These are phyloP conservation scores for Salix brachista DNA, from an alignment of 345 rosid species.

Conservation along the genomic window DNA sequence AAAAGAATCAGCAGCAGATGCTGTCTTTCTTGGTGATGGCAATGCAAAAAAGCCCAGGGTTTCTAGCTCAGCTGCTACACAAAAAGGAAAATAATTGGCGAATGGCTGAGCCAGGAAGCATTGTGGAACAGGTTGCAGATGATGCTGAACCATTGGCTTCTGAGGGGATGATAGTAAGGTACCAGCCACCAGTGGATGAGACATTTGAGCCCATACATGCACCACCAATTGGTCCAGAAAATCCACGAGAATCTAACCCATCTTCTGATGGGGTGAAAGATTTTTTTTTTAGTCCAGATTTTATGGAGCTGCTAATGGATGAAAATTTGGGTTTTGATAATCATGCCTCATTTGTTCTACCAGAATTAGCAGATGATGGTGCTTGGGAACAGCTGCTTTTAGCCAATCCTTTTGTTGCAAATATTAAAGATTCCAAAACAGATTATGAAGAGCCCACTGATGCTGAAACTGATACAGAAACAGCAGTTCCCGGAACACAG, in stretches of 20 bases:
- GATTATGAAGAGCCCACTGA: slow-evolving; percentile 31
- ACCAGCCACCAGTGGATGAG: slow-evolving; percentile 54
- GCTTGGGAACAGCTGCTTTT: slow-evolving; percentile 76
- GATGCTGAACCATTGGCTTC: slow-evolving; percentile 38
- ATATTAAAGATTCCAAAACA: slow-evolving; percentile 24
- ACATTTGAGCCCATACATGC: slow-evolving; percentile 27
- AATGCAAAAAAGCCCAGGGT: slow-evolving; percentile 78
- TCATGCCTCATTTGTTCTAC: slow-evolving; percentile 51
- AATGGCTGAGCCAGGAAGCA: slow-evolving; percentile 52
- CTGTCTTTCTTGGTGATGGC: slow-evolving; percentile 89
- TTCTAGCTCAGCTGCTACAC: slow-evolving; percentile 71
- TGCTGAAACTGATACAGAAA: slow-evolving; percentile 22
- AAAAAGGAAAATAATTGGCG: slow-evolving; percentile 68
- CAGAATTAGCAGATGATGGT: slow-evolving; percentile 64
- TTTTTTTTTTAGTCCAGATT: slow-evolving; percentile 55
- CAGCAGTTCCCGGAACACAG: slow-evolving; percentile 24
- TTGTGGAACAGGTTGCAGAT: slow-evolving; percentile 46
- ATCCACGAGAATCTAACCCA: slow-evolving; percentile 24
- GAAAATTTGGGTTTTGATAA: slow-evolving; percentile 41
- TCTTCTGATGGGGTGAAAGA: slow-evolving; percentile 47
- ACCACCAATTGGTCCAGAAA: slow-evolving; percentile 19
- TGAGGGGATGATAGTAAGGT: slow-evolving; percentile 63
- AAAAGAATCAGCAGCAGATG: slow-evolving; percentile 90
- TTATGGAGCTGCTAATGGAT: slow-evolving; percentile 62
- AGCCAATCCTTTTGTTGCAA: slow-evolving; percentile 38